phyloP scores from a whole-genome alignment of 768 basidiomycete species.

The Trametes cingulata region DNA sequence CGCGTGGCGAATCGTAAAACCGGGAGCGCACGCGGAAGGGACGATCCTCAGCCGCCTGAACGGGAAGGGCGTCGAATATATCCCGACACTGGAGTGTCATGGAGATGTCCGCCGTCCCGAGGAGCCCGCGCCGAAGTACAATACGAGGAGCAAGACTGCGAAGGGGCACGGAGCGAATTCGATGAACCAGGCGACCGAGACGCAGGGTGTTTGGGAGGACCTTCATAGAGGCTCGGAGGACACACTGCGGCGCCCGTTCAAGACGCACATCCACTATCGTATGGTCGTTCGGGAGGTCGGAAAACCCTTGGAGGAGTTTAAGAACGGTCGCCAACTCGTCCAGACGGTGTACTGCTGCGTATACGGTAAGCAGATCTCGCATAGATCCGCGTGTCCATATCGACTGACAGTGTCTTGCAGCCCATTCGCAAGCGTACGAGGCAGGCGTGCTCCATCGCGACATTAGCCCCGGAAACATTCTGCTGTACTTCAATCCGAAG shows the following conservation, averaged over 20 bases:
- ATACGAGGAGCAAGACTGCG: no score
- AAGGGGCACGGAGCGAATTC: no score
- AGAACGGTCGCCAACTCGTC: background rate
- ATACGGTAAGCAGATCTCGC: background rate
- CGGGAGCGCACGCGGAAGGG: background rate
- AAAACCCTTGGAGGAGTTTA: background rate
- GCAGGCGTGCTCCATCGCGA: constrained; percentile 6
- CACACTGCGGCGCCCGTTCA: background rate
- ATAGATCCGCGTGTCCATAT: no score
- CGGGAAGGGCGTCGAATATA: background rate
- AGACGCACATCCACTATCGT: background rate
- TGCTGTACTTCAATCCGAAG: background rate
- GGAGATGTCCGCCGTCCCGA: background rate
- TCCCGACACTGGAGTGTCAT: constrained; percentile 1
- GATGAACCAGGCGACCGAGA: background rate
- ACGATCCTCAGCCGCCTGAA: background rate
- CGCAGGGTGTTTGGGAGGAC: background rate
- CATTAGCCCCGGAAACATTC: constrained; percentile 14
- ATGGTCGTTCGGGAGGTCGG: constrained; percentile 1
- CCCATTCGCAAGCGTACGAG: background rate
- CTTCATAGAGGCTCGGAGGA: background rate
- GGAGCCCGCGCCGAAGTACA: no score
- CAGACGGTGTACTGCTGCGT: background rate
- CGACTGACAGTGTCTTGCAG: background rate
- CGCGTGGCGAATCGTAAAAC: background rate